A percentile compares a stretch with the other conserved stretches of the same genome.
Evolutionary conservation across 1,284 basidiomycete genomes (phyloP).

Genomic region (Sanghuangporus weigelae): DNA sequence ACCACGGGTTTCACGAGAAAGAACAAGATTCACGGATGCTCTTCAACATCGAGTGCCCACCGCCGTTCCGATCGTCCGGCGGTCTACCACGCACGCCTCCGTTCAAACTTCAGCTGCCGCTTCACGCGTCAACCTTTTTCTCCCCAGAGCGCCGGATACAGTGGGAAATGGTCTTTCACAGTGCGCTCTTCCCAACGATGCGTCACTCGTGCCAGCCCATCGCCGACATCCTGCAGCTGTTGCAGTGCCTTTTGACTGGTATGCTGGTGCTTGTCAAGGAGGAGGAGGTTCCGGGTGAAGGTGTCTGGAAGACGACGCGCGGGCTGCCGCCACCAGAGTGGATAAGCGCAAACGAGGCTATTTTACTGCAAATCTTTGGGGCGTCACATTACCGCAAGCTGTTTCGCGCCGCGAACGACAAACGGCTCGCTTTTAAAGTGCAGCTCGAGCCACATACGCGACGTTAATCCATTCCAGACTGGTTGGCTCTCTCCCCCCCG

Average conservation of each 20-base stretch:
- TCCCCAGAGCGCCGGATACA: constrained; percentile 74
- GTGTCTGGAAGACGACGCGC: constrained; percentile 64
- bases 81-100: constrained; percentile 71
- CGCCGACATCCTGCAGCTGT: constrained; percentile 68
- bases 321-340: constrained; percentile 71
- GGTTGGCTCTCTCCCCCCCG: background rate
- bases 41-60: constrained; percentile 69
- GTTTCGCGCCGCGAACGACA: constrained; percentile 65
- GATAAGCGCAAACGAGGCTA: constrained; percentile 61
- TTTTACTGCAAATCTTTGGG: constrained; percentile 69
- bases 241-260: constrained; percentile 78
- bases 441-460: constrained; percentile 10
- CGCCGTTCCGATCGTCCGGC: constrained; percentile 67
- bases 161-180: constrained; percentile 86
- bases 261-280: constrained; percentile 72
- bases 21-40: constrained; percentile 61
- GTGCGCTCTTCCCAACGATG: constrained; percentile 72
- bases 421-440: constrained; percentile 64
- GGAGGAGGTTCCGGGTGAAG: constrained; percentile 56
- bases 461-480: background rate
- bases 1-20: constrained; percentile 64
- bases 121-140: constrained; percentile 77
- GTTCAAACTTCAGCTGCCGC: constrained; percentile 64
- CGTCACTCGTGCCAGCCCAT: constrained; percentile 72
- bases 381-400: constrained; percentile 61